Evolutionary conservation across 768 basidiomycete genomes (phyloP).

Genomic region (Pleurotus salmoneostramineus): DNA sequence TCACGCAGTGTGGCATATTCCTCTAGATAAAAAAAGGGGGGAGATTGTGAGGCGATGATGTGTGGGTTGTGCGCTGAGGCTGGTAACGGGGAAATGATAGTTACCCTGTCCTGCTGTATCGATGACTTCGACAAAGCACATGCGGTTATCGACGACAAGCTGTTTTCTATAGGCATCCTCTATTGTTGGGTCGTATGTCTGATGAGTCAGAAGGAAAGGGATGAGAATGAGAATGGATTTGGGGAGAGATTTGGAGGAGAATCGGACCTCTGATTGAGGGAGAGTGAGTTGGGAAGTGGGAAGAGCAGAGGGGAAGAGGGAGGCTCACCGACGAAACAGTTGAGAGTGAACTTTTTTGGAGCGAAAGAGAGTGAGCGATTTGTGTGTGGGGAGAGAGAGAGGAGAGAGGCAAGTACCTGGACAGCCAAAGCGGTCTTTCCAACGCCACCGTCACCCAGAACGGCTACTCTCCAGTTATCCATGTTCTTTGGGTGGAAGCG

Average conservation of each 20-base stretch:
- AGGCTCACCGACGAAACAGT: slow-evolving; percentile 89
- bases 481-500: slow-evolving; percentile 39
- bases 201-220: slow-evolving; percentile 6
- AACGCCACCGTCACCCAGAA: slow-evolving; percentile 95
- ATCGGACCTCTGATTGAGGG: slow-evolving; percentile 47
- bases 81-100: slow-evolving; percentile 17
- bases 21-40: slow-evolving; percentile 50
- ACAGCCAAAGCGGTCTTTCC: slow-evolving; percentile 96
- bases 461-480: slow-evolving; percentile 95
- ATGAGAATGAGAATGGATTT: slow-evolving; percentile 13
- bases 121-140: slow-evolving; percentile 95
- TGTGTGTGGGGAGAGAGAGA: slow-evolving; percentile 1
- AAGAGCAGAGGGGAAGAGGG: slow-evolving; percentile 9
- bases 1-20: slow-evolving; percentile 95
- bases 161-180: slow-evolving; percentile 97
- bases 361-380: slow-evolving; percentile 2
- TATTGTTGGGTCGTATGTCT: slow-evolving; percentile 99
- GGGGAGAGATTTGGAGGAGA: not conserved
- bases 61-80: slow-evolving; percentile 1
- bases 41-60: slow-evolving; percentile 5
- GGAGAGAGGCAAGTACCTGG: slow-evolving; percentile 55
- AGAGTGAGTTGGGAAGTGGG: slow-evolving; percentile 3
- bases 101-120: slow-evolving; percentile 96
- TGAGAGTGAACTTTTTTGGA: slow-evolving; percentile 76
- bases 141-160: slow-evolving; percentile 89